These are phyloP conservation scores for Acacia pycnantha DNA, from an alignment of 331 rosid species.

Conservation along the genomic window DNA sequence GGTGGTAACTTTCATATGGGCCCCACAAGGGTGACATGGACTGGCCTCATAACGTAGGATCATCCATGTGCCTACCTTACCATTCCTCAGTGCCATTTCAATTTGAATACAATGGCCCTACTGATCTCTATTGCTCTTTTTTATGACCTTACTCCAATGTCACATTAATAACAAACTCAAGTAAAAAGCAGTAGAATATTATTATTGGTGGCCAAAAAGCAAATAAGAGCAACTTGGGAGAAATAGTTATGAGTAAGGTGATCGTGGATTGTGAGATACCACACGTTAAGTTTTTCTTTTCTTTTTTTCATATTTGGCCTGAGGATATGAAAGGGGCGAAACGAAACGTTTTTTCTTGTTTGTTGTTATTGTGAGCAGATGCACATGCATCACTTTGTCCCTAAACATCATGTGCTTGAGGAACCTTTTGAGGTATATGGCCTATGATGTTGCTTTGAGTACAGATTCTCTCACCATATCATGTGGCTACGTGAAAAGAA, in stretches of 20 bases:
- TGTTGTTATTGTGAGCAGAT: slow-evolving; percentile 24
- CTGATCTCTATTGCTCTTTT: neutral
- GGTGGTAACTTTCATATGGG: slow-evolving; percentile 39
- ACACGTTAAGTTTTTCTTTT: slow-evolving; percentile 2
- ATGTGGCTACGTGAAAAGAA: slow-evolving; percentile 21
- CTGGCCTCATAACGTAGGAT: slow-evolving; percentile 44
- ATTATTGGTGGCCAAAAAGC: neutral
- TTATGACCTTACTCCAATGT: slow-evolving; percentile 22
- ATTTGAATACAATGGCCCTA: slow-evolving; percentile 25
- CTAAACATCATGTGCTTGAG: slow-evolving; percentile 58
- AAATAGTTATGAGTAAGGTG: slow-evolving; percentile 4
- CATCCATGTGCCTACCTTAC: slow-evolving; percentile 64
- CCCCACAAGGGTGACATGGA: slow-evolving; percentile 53
- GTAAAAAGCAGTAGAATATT: neutral
- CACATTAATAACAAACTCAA: neutral
- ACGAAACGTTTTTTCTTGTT: neutral
- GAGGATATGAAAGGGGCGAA: slow-evolving; percentile 34
- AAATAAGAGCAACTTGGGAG: neutral
- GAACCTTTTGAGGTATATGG: slow-evolving; percentile 32
- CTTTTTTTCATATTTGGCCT: too few species aligned
- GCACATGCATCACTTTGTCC: slow-evolving; percentile 60
- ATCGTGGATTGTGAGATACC: slow-evolving; percentile 44
- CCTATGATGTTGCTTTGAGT: slow-evolving; percentile 24
- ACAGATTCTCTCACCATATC: slow-evolving; percentile 51
- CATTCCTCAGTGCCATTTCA: slow-evolving; percentile 29